Evolutionary conservation across 768 basidiomycete genomes (phyloP), one percentile per base, ranked within the genome.

Genomic region (Boletellus ananas): DNA sequence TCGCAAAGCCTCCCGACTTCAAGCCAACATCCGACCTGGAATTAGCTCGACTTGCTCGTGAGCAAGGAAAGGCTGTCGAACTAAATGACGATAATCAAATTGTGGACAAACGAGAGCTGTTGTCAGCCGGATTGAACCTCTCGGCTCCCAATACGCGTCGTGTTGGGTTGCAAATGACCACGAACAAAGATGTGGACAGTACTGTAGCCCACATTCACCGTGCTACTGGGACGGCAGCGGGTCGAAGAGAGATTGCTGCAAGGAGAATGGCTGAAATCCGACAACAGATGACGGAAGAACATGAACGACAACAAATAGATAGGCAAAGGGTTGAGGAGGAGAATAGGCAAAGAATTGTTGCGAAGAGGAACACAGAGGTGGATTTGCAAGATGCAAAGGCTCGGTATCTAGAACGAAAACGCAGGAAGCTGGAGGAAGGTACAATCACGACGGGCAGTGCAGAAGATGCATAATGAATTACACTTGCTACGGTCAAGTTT

Each of bases 11-110:
- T 12, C 71, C 77, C 36, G 76, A 88, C 53, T 73, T 83, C 58
- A 70, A 74, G 1, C 77, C 80, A 38, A 68, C 78, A 58, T 83
- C 88, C 34, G 93, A 95, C 67, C 60, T 80, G 25, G 85, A 91
- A 60, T 76, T 91, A 23, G 91, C 88, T 20, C 78, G 68, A 38
- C 59, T 78, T 38, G 91, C 92, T 14, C 74, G 76, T 57, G 80
- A 77, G 50, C 77, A 87, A 61, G 94, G 94, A 20, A 88, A 88
- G 66, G 77, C 83, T 11, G 85, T 99, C 31, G 95, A 97, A 68
- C 72, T 97, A 31, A 98, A 98, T 67, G 95, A 98, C 67, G 94
- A 97, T 59, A 94, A 94, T 59, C 90, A 94, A 65, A 94, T 98
- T 40, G 87, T 99, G 42, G 96, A 99, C 72, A 94, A 94, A 63